These are phyloP conservation scores for Exophiala aquamarina DNA, from an alignment of 2,329 filamentous ascomycete species.

Conservation along the genomic window DNA sequence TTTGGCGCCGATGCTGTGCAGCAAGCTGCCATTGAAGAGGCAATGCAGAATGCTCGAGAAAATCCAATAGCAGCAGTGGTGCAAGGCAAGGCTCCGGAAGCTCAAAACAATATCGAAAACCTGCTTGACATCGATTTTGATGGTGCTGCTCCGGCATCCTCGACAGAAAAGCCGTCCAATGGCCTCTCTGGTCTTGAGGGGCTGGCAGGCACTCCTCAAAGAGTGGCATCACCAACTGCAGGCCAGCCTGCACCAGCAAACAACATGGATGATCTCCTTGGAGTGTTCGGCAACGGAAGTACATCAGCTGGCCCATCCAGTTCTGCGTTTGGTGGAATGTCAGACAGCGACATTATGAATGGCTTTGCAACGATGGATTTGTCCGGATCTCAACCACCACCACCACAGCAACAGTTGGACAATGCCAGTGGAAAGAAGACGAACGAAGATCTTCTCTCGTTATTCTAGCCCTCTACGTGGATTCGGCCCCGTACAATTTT, in stretches of 20 bases:
- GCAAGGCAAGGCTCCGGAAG: conserved; percentile 50
- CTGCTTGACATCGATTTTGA: conserved; percentile 96
- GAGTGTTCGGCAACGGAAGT: conserved; percentile 60
- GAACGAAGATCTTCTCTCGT: conserved; percentile 62
- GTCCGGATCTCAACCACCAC: conserved; percentile 61
- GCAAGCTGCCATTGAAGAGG: conserved; percentile 92
- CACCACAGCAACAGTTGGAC: conserved; percentile 19
- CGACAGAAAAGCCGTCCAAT: conserved; percentile 62
- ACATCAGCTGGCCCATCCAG: conserved; percentile 30
- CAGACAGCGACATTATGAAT: conserved; percentile 64
- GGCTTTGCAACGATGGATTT: conserved; percentile 83
- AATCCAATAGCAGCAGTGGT: conserved; percentile 85
- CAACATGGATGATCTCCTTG: conserved; percentile 80
- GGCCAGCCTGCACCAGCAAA: conserved; percentile 35
- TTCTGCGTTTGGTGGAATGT: conserved; percentile 35
- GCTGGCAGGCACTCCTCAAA: conserved; percentile 57
- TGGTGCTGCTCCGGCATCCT: conserved; percentile 84
- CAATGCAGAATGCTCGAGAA: conserved; percentile 85
- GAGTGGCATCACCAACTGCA: conserved; percentile 46
- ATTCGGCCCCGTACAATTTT: no score
- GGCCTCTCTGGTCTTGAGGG: conserved; percentile 65
- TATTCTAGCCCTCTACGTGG: conserved; percentile 45
- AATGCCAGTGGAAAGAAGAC: conserved; percentile 51
- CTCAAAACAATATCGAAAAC: conserved; percentile 84
- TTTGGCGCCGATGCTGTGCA: conserved; percentile 94